Conservation (phyloP, 2,329 filamentous ascomycete genomes). For the Epicoccum nigrum region DNA sequence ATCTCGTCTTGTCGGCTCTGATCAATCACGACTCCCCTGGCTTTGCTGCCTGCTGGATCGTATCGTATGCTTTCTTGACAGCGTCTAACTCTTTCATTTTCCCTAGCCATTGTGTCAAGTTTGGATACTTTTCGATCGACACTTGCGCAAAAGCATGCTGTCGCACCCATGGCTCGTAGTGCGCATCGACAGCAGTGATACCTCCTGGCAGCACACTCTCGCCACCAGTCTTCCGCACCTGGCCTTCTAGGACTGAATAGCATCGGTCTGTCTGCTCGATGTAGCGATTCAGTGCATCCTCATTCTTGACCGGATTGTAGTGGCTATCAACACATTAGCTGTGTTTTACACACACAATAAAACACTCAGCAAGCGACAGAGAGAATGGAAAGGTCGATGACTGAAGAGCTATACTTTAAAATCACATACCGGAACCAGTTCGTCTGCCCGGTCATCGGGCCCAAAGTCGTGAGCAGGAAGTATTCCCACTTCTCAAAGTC, state of each 20-base stretch:
- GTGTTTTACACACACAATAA: neutral
- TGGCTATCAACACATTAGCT: constrained; percentile 2
- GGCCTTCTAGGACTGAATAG: constrained; percentile 11
- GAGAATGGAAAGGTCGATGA: neutral
- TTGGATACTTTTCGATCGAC: constrained; percentile 61
- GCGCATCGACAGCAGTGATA: constrained; percentile 12
- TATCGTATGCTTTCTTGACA: constrained; percentile 24
- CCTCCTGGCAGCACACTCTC: constrained; percentile 10
- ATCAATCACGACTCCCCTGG: neutral
- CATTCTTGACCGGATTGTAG: constrained; percentile 12
- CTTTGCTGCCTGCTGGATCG: constrained; percentile 60
- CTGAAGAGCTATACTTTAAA: no score
- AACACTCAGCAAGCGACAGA: neutral
- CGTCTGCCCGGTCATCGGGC: constrained; percentile 14
- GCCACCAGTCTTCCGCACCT: constrained; percentile 9
- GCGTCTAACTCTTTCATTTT: constrained; percentile 26
- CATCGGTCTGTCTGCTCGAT: constrained; percentile 15
- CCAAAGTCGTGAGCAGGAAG: constrained; percentile 12
- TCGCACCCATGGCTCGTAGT: constrained; percentile 14
- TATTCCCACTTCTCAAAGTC: constrained; percentile 18
- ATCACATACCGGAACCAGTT: constrained; percentile 12
- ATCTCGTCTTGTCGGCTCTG: no score
- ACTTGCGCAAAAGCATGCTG: constrained; percentile 16
- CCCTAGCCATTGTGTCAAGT: constrained; percentile 66
- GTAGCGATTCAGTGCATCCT: constrained; percentile 13